Conservation (phyloP, 805 yeast species). For the Saccharomyces jurei region DNA sequence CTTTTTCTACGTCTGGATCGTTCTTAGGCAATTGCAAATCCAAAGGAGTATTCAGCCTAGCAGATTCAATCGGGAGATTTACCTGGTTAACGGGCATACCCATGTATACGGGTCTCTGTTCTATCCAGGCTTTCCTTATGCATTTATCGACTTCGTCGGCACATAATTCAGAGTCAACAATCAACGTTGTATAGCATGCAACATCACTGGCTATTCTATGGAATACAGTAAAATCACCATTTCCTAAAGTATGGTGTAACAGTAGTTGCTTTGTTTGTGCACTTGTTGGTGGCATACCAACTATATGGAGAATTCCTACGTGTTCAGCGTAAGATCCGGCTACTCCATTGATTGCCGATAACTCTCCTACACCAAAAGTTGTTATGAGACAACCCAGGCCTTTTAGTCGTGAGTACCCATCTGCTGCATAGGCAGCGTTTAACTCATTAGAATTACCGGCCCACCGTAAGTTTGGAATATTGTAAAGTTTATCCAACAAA, state of each 20-base stretch:
- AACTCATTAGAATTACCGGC: slow-evolving; percentile 78
- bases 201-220: slow-evolving; percentile 40
- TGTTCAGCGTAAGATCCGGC: slow-evolving; percentile 74
- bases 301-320: slow-evolving; percentile 72
- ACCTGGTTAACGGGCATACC: slow-evolving; percentile 59
- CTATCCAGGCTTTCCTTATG: slow-evolving; percentile 38
- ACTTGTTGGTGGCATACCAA: slow-evolving; percentile 56
- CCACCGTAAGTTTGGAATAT: slow-evolving; percentile 47
- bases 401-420: slow-evolving; percentile 62
- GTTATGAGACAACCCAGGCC: slow-evolving; percentile 29
- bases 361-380: slow-evolving; percentile 83
- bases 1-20: slow-evolving; percentile 26
- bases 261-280: slow-evolving; percentile 29
- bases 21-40: slow-evolving; percentile 14
- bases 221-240: slow-evolving; percentile 42
- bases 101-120: slow-evolving; percentile 65
- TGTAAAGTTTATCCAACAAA: slow-evolving; percentile 54
- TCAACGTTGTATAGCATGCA: slow-evolving; percentile 48
- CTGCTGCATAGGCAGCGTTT: slow-evolving; percentile 81
- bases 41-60: slow-evolving; percentile 31
- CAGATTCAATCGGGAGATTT: slow-evolving; percentile 33
- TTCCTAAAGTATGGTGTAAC: slow-evolving; percentile 25
- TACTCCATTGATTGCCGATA: slow-evolving; percentile 72
- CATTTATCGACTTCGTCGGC: slow-evolving; percentile 41
- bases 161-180: slow-evolving; percentile 47